Percentiles rank a stretch among this genome's conserved stretches.
These are phyloP conservation scores for Chaetomium fimeti DNA, from an alignment of 495 filamentous ascomycete genomes.

Conservation along the genomic window DNA sequence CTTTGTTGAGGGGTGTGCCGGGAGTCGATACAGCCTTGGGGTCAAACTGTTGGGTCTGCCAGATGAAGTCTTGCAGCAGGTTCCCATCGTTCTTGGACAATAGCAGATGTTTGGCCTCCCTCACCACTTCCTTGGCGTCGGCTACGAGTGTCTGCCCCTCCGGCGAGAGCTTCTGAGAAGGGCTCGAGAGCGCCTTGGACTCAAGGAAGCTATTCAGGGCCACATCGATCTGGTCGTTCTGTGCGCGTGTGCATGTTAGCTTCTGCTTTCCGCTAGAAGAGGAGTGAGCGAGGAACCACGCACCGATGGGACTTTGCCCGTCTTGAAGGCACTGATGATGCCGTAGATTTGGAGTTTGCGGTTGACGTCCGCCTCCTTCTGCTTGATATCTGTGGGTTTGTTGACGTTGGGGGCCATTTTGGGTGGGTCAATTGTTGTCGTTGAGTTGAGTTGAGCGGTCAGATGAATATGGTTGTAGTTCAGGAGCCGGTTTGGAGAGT, in stretches of 20 bases:
- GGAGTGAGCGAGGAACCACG: slow-evolving; percentile 33
- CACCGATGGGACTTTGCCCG: slow-evolving; percentile 89
- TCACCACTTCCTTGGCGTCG: slow-evolving; percentile 79
- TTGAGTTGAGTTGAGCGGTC: not conserved
- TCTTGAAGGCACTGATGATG: slow-evolving; percentile 82
- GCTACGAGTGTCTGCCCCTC: slow-evolving; percentile 76
- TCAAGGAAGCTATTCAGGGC: slow-evolving; percentile 81
- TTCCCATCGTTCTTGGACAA: slow-evolving; percentile 95
- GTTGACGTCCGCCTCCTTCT: slow-evolving; percentile 71
- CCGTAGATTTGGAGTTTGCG: slow-evolving; percentile 93
- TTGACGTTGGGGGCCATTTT: slow-evolving; percentile 55
- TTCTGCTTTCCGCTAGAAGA: not conserved
- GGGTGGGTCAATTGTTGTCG: slow-evolving; percentile 13
- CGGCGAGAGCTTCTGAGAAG: slow-evolving; percentile 73
- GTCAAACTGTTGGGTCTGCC: slow-evolving; percentile 76
- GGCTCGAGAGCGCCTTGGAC: slow-evolving; percentile 63
- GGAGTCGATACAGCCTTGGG: slow-evolving; percentile 60
- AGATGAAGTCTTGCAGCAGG: slow-evolving; percentile 93
- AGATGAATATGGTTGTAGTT: not conserved
- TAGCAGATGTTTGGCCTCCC: slow-evolving; percentile 83
- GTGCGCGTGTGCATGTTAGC: slow-evolving; percentile 30
- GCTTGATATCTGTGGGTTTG: slow-evolving; percentile 61
- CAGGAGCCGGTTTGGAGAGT: not conserved
- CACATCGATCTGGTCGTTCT: slow-evolving; percentile 94
- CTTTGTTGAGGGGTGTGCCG: slow-evolving; percentile 66